phyloP scores from a whole-genome alignment of 2,329 filamentous ascomycete species.

The Tolypocladium sp. region DNA sequence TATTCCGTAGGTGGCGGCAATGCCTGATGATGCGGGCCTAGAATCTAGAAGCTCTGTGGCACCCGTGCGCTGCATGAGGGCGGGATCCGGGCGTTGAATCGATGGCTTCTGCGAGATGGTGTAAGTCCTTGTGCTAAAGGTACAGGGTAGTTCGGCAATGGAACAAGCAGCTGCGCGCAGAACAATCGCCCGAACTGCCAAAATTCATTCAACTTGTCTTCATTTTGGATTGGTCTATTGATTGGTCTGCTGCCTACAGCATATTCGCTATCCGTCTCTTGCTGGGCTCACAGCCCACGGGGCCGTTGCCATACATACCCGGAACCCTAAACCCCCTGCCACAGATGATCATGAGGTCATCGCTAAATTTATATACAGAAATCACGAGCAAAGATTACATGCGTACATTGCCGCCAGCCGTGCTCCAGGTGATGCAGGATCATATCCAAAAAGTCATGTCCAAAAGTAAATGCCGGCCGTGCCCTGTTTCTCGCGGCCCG shows the following conservation, averaged over 20 bases:
- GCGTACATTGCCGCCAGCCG: neutral
- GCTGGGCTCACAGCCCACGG: neutral
- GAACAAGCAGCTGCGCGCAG: neutral
- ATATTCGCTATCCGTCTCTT: neutral
- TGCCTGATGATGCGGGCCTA: no score
- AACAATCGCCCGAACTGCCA: neutral
- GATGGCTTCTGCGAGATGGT: no score
- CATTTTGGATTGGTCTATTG: neutral
- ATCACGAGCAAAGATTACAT: neutral
- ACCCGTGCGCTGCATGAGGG: no score
- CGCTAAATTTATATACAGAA: neutral
- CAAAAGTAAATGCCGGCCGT: neutral
- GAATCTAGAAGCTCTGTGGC: no score
- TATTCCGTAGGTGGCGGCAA: no score
- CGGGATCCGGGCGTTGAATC: no score
- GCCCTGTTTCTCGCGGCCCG: neutral
- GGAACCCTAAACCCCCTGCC: neutral
- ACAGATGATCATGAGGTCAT: neutral
- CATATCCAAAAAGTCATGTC: neutral
- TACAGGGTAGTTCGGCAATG: neutral
- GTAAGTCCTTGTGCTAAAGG: no score
- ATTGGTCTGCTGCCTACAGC: neutral
- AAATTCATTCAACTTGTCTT: neutral
- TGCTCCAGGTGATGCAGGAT: neutral
- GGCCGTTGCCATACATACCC: no score